These are phyloP conservation scores for Flaveria ramosissima DNA, from an alignment of 129 eudicot species.

Conservation along the genomic window DNA sequence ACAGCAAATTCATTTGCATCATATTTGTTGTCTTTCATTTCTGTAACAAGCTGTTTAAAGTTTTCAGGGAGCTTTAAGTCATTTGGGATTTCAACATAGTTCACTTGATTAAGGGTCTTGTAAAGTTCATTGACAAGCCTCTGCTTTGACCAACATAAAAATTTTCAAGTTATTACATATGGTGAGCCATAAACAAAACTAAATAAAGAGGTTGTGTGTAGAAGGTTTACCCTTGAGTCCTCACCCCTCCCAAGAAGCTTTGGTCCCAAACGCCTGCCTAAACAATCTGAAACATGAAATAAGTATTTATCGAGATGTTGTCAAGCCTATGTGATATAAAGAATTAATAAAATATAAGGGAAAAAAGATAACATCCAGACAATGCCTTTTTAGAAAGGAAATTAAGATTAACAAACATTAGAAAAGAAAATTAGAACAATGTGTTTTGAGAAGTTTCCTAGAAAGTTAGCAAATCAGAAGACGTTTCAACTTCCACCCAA, in stretches of 20 bases:
- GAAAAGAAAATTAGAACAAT: conserved; percentile 9
- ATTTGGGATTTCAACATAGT: conserved; percentile 66
- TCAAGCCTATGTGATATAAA: background rate
- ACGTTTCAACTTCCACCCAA: background rate
- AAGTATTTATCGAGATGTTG: background rate
- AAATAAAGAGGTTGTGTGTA: background rate
- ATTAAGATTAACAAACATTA: background rate
- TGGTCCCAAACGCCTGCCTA: conserved; percentile 99
- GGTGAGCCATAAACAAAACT: background rate
- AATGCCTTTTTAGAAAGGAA: background rate
- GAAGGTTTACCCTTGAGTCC: conserved; percentile 80
- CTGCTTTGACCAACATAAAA: conserved; percentile 44
- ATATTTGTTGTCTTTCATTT: conserved; percentile 77
- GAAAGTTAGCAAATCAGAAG: background rate
- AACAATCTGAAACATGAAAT: conserved; percentile 68
- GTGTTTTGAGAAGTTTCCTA: conserved; percentile 12
- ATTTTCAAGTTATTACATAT: conserved; percentile 6
- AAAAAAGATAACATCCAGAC: background rate
- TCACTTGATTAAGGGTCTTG: conserved; percentile 82
- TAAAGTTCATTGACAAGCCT: conserved; percentile 80
- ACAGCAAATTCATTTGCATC: conserved; percentile 79
- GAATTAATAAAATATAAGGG: background rate
- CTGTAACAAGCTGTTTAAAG: conserved; percentile 77
- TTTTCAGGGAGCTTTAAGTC: conserved; percentile 81
- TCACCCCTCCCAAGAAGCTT: conserved; percentile 79